Percentiles rank a stretch among this genome's conserved stretches.
These are phyloP conservation scores for Hagleromyces aurorensis DNA, from an alignment of 805 yeast genomes.

Conservation along the genomic window DNA sequence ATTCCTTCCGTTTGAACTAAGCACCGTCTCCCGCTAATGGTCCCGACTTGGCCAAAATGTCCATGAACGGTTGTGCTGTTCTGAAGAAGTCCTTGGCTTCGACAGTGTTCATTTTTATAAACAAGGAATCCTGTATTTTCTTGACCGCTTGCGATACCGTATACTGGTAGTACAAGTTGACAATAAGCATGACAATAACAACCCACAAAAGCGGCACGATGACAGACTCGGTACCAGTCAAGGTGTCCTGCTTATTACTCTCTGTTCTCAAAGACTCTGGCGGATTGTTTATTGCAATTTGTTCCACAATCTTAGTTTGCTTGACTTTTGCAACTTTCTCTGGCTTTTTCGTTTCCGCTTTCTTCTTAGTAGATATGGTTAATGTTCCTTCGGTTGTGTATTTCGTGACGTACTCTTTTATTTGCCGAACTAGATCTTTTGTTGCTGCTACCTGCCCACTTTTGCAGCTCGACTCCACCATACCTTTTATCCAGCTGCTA, in stretches of 20 bases:
- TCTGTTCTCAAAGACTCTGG: too few species aligned
- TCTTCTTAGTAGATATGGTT: slow-evolving; percentile 2
- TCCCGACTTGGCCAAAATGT: slow-evolving; percentile 5
- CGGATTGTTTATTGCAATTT: too few species aligned
- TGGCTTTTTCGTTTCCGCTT: slow-evolving; percentile 1
- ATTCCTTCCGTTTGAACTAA: too few species aligned
- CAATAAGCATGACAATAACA: slow-evolving; percentile 7
- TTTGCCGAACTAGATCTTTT: slow-evolving; percentile 34
- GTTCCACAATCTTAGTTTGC: background rate
- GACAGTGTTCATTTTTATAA: background rate
- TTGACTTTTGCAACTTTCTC: background rate
- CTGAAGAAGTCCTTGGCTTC: slow-evolving; percentile 1
- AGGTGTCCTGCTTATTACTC: background rate
- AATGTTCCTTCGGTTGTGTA: slow-evolving; percentile 9
- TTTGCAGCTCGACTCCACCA: slow-evolving; percentile 77
- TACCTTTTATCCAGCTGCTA: slow-evolving; percentile 82
- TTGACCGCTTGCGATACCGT: background rate
- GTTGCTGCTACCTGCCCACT: slow-evolving; percentile 71
- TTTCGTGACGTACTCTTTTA: slow-evolving; percentile 22
- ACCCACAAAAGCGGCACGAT: slow-evolving; percentile 6
- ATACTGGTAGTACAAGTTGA: slow-evolving; percentile 10
- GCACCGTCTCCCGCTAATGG: too few species aligned
- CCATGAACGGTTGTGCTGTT: slow-evolving; percentile 2
- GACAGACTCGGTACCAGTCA: background rate
- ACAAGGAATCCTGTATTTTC: slow-evolving; percentile 1